Percentiles rank a stretch among this genome's conserved stretches.
Conservation (phyloP, 2,329 filamentous ascomycete species). For the Aspergillus aculeatinus region DNA sequence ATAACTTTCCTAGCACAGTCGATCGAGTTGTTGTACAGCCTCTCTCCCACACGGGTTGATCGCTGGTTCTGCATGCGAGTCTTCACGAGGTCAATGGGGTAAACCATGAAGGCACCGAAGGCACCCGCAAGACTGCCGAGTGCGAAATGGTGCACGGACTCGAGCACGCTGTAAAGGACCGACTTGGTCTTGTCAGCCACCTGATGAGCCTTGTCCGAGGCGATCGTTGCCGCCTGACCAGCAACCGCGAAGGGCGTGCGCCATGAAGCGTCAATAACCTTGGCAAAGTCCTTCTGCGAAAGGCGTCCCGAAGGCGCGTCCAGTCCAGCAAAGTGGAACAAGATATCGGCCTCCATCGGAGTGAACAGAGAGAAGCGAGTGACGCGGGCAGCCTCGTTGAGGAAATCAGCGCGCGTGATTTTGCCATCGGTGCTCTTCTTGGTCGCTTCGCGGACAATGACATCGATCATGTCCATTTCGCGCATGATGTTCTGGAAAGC, state of each 20-base stretch:
- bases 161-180: conserved; percentile 64
- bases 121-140: conserved; percentile 89
- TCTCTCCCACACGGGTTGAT: conserved; percentile 74
- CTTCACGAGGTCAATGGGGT: conserved; percentile 98
- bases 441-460: conserved; percentile 85
- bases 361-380: conserved; percentile 96
- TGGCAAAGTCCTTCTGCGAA: conserved; percentile 80
- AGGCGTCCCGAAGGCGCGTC: conserved; percentile 86
- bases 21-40: conserved; percentile 93
- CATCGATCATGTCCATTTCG: conserved; percentile 95
- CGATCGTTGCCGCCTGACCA: conserved; percentile 42
- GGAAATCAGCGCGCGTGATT: conserved; percentile 90
- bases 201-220: conserved; percentile 49
- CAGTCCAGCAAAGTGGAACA: conserved; percentile 96
- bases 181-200: conserved; percentile 57
- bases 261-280: conserved; percentile 94
- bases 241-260: conserved; percentile 63
- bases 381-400: conserved; percentile 87
- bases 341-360: conserved; percentile 96
- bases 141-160: conserved; percentile 85
- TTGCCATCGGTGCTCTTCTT: conserved; percentile 81
- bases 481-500: conserved; percentile 98
- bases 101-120: conserved; percentile 99
- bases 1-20: conserved; percentile 94
- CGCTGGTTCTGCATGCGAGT: conserved; percentile 98